Conservation (phyloP, 2,329 filamentous ascomycete genomes). For the Monosporascus ibericus region DNA sequence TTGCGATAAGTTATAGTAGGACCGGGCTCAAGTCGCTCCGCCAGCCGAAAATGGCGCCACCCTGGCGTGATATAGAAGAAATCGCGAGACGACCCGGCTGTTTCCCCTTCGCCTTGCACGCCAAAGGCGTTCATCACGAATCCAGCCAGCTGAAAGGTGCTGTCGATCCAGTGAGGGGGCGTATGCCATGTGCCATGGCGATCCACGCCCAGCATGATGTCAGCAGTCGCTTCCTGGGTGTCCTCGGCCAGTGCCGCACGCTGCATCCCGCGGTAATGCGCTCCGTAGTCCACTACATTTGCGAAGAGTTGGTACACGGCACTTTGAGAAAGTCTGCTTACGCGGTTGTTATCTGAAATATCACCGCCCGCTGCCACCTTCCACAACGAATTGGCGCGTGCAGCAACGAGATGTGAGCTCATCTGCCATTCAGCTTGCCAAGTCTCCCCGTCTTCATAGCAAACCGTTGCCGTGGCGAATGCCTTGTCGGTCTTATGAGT, state of each 20-base stretch:
- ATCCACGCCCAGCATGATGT: constrained; percentile 33
- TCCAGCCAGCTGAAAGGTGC: constrained; percentile 45
- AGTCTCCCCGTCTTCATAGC: constrained; percentile 48
- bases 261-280: constrained; percentile 45
- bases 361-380: constrained; percentile 53
- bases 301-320: constrained; percentile 65
- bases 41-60: constrained; percentile 42
- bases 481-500: constrained; percentile 52
- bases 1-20: constrained; percentile 37
- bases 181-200: constrained; percentile 42
- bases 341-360: constrained; percentile 17
- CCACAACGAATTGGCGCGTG: constrained; percentile 48
- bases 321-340: constrained; percentile 62
- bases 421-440: constrained; percentile 59
- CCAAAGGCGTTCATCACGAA: constrained; percentile 43
- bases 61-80: constrained; percentile 49
- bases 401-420: constrained; percentile 58
- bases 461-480: constrained; percentile 32
- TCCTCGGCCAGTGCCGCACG: constrained; percentile 43
- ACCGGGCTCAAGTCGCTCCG: constrained; percentile 30
- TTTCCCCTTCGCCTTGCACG: constrained; percentile 27
- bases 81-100: constrained; percentile 41
- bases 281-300: constrained; percentile 45
- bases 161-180: constrained; percentile 49
- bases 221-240: constrained; percentile 40